Evolutionary conservation across 1,284 basidiomycete genomes (phyloP).

Genomic region (Cryptococcus sp.): DNA sequence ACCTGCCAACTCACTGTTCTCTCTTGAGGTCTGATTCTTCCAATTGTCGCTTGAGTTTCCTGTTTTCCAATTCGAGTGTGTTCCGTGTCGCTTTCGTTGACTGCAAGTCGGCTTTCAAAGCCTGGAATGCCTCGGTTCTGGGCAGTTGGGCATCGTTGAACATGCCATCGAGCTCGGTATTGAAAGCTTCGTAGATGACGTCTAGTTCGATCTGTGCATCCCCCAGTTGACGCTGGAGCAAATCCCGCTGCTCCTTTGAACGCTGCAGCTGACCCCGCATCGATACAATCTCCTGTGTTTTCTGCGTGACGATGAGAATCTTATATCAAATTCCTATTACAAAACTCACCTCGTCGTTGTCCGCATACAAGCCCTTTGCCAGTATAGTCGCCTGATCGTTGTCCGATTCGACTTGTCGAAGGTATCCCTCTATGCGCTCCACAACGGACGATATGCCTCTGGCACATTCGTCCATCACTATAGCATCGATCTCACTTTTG

Average conservation of each 20-base stretch:
- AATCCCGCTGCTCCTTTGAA: slow-evolving; percentile 69
- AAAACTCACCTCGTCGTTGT: slow-evolving; percentile 24
- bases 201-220: slow-evolving; percentile 83
- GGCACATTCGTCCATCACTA: slow-evolving; percentile 33
- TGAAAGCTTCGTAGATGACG: slow-evolving; percentile 89
- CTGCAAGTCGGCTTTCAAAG: slow-evolving; percentile 70
- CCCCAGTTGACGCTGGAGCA: slow-evolving; percentile 70
- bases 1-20: slow-evolving; percentile 65
- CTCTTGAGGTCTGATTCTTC: slow-evolving; percentile 71
- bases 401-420: slow-evolving; percentile 32
- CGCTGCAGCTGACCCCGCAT: slow-evolving; percentile 67
- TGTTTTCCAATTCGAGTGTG: slow-evolving; percentile 70
- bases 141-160: slow-evolving; percentile 76
- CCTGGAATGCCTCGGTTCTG: slow-evolving; percentile 72
- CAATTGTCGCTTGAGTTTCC: slow-evolving; percentile 70
- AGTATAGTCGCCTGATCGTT: slow-evolving; percentile 22
- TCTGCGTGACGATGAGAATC: slow-evolving; percentile 50
- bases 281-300: slow-evolving; percentile 62
- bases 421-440: slow-evolving; percentile 38
- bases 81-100: slow-evolving; percentile 75
- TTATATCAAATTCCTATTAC: neutral
- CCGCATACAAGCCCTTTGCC: slow-evolving; percentile 9
- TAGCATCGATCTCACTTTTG: slow-evolving; percentile 31
- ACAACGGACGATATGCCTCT: slow-evolving; percentile 28
- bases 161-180: slow-evolving; percentile 86